Base-by-base conservation (phyloP, 2,329 filamentous ascomycete genomes). In the Phaeosphaeriaceae sp. region DNA sequence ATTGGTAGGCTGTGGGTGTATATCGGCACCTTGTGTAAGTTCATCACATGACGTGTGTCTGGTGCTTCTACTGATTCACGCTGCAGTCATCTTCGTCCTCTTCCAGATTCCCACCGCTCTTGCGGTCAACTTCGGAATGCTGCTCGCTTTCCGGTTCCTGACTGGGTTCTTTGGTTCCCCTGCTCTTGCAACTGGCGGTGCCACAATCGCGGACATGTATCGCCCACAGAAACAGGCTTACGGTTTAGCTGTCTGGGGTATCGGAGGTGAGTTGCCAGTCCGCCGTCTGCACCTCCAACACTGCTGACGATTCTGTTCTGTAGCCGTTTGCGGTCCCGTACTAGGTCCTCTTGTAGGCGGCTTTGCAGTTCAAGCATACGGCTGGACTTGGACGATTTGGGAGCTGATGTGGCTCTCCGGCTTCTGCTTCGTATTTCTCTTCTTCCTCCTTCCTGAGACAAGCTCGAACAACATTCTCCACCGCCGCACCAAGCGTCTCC, bases 131-230 rank as follows among this genome's bases (percentile, higher is more conserved):
- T 80, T 85, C 48, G 80, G 79, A 19, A 83, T 83, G 76, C 72
- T 86, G 0, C 73, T 86, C 0, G 80, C 76, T 1, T 81, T 85
- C 54, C 79, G 83, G 1, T 84, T 84, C 59, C 53, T 85, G 0
- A 81, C 80, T 0, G 83, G 82, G 0, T 81, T 85, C 56, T 75
- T 83, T 58, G 81, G 82, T 6, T 79, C 78, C 0, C 81, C 81
- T 0, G 74, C 72, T 0, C 74, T 84, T 1, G 81, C 81, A 0
- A 83, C 80, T 0, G 81, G 80, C 2, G 81, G 76, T 19, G 81
- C 81, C 1, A 78, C 77, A 0, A 78, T 83, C 24, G 76, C 70
- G 0, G 82, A 84, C 57, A 81, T 83, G 60, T 83, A 78, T 55
- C 58, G 65, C 0, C 76, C 78, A 0, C 61, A 66, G 21, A 76